Evolutionary conservation across 768 basidiomycete genomes (phyloP), one percentile per base, ranked within the genome.

Genomic region (Obba rivulosa): DNA sequence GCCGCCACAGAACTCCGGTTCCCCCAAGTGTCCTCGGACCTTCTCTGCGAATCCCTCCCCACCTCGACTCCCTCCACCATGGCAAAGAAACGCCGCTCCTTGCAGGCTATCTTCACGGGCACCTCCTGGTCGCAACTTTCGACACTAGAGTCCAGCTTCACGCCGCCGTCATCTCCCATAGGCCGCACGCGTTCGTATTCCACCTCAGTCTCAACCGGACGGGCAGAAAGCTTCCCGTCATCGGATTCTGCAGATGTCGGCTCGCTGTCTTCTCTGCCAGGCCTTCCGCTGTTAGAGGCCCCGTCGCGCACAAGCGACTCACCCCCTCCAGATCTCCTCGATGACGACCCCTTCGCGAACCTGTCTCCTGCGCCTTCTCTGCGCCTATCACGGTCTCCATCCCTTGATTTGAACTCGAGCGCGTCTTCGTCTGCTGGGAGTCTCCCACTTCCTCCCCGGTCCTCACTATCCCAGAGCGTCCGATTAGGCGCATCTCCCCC

Each of bases 281-380:
- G 50, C 25, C 40, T 54, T 14, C 46, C 53, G 9, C 49, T 54
- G 2, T 21, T 52, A 3, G 56, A 43, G 21, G 41, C 23, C 43
- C 49, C 47, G 43, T 42, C 52, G 23, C 52, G 53, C 4, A 38
- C 58, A 35, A 55, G 62, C 37, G 56, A 58, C 54, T 58, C 63
- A 39, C 52, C 69, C 34, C 60, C 68, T 16, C 58, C 64, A 8
- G 58, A 65, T 56, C 70, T 86, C 17, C 68, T 85, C 21, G 85
- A 87, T 56, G 80, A 83, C 44, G 86, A 88, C 57, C 86, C 86
- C 2, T 88, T 88, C 56, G 86, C 86, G 18, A 79, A 81, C 51
- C 69, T 83, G 13, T 67, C 73, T 0, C 57, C 64, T 23, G 52
- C 59, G 22, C 57, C 50, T 20, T 53, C 57, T 8, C 10, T 54